These are phyloP conservation scores for Pseudognaphalium luteoalbum DNA, from an alignment of 129 eudicot species.

Conservation along the genomic window DNA sequence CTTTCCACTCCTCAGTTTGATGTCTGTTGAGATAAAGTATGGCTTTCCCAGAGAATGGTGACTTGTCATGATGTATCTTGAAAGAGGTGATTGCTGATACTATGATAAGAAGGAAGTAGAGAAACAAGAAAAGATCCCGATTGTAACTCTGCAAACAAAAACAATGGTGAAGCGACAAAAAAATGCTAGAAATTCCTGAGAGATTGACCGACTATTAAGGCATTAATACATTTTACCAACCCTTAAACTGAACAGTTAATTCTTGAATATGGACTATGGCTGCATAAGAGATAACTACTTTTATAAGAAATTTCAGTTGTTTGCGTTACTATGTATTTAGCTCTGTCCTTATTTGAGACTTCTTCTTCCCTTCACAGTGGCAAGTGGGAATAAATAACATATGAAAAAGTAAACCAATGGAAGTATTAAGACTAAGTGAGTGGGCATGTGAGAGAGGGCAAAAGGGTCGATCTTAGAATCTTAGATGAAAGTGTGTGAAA, in stretches of 20 bases:
- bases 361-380: no score
- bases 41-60: slow-evolving; percentile 80
- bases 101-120: slow-evolving; percentile 71
- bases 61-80: slow-evolving; percentile 86
- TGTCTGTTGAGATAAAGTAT: slow-evolving; percentile 87
- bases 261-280: slow-evolving; percentile 8
- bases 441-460: no score
- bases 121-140: slow-evolving; percentile 85
- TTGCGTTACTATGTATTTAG: no score
- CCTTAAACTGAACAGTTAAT: not conserved
- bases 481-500: no score
- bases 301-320: no score
- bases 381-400: no score
- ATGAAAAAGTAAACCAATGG: no score
- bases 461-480: no score
- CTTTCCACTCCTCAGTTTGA: slow-evolving; percentile 99
- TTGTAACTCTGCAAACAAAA: slow-evolving; percentile 67
- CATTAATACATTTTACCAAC: no score
- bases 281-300: not conserved
- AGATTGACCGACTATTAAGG: no score
- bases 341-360: no score
- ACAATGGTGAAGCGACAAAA: slow-evolving; percentile 14
- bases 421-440: no score
- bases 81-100: slow-evolving; percentile 86
- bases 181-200: not conserved